A percentile compares a stretch with the other conserved stretches of the same genome.
These are phyloP conservation scores for Sisymbrium altissimum DNA, from an alignment of 345 rosid genomes.

Conservation along the genomic window DNA sequence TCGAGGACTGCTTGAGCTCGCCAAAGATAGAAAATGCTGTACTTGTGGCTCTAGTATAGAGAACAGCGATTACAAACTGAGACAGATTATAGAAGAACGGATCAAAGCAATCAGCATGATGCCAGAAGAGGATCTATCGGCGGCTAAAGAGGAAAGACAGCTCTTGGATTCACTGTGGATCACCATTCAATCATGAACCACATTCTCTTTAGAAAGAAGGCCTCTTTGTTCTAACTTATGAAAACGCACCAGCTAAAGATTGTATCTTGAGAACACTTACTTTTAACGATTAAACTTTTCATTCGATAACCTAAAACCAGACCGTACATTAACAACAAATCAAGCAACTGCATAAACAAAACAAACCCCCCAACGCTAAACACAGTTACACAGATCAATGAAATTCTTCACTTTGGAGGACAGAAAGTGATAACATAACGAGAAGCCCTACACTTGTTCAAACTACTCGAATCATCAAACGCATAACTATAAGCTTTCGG, in stretches of 20 bases:
- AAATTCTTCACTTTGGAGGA: conserved; percentile 57
- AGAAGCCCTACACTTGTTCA: conserved; percentile 84
- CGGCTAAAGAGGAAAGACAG: conserved; percentile 68
- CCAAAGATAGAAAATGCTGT: conserved; percentile 36
- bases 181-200: conserved; percentile 53
- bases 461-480: conserved; percentile 84
- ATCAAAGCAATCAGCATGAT: conserved; percentile 53
- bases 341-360: background rate
- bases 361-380: background rate
- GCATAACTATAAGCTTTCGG: conserved; percentile 95
- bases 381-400: background rate
- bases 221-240: conserved; percentile 24
- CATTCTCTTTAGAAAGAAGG: conserved; percentile 55
- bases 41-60: conserved; percentile 29
- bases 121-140: conserved; percentile 72
- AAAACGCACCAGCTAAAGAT: background rate
- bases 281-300: background rate
- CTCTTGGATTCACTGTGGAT: conserved; percentile 74
- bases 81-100: conserved; percentile 61
- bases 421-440: conserved; percentile 89
- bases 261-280: background rate
- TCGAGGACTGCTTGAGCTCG: conserved; percentile 63
- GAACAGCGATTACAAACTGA: conserved; percentile 50
- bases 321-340: background rate
- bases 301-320: background rate